phyloP scores from a whole-genome alignment of 2,329 filamentous ascomycete species.

The Epicoccum sorghinum region DNA sequence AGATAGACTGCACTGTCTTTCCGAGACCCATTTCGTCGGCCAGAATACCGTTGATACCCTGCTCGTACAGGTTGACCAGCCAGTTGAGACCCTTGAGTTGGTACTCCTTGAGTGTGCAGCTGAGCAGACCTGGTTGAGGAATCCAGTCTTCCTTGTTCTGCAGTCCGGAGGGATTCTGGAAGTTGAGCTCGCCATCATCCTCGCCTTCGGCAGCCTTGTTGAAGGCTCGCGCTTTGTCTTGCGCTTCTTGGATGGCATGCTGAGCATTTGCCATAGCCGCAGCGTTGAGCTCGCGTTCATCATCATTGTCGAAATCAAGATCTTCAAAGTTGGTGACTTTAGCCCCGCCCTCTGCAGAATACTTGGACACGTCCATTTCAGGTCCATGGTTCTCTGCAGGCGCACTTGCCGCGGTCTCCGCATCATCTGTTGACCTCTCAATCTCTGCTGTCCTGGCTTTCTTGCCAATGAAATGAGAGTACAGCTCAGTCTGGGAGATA shows the following conservation, averaged over 20 bases:
- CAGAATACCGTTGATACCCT: slow-evolving; percentile 98
- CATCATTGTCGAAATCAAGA: slow-evolving; percentile 93
- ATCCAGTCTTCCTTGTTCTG: slow-evolving; percentile 82
- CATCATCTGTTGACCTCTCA: slow-evolving; percentile 85
- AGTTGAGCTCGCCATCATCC: slow-evolving; percentile 97
- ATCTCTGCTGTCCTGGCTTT: slow-evolving; percentile 98
- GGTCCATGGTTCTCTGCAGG: slow-evolving; percentile 46
- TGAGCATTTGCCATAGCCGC: slow-evolving; percentile 96
- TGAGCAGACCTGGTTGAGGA: slow-evolving; percentile 90
- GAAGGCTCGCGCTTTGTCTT: slow-evolving; percentile 91
- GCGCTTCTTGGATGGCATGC: slow-evolving; percentile 91
- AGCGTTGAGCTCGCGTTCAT: slow-evolving; percentile 78
- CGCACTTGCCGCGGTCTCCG: slow-evolving; percentile 56
- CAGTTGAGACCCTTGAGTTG: slow-evolving; percentile 99
- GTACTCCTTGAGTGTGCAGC: slow-evolving; percentile 95
- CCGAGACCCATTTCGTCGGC: slow-evolving; percentile 99
- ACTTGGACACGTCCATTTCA: slow-evolving; percentile 56
- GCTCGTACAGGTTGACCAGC: slow-evolving; percentile 98
- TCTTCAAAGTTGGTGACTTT: slow-evolving; percentile 95
- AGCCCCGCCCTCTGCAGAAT: slow-evolving; percentile 57
- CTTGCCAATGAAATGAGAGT: slow-evolving; percentile 99
- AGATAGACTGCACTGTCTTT: slow-evolving; percentile 98
- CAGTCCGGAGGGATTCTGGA: slow-evolving; percentile 95
- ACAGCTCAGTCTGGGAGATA: slow-evolving; percentile 97
- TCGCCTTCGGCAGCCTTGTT: slow-evolving; percentile 65